These are phyloP conservation scores for Silene uniflora DNA, from an alignment of 148 eudicot genomes.

Conservation along the genomic window DNA sequence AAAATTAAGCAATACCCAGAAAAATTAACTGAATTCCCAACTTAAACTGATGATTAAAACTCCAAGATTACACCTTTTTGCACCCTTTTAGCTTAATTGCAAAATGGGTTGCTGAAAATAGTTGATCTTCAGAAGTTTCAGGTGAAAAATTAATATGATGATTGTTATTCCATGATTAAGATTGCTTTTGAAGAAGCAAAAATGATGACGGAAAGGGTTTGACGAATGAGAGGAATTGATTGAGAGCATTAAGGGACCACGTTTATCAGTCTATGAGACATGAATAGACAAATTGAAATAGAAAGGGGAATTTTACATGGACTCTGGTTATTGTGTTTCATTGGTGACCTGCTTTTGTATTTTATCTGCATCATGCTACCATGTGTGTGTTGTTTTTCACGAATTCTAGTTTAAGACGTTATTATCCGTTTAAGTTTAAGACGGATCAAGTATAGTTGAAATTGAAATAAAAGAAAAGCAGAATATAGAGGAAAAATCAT, in stretches of 20 bases:
- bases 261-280: not conserved
- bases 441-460: no score
- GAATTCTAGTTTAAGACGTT: no score
- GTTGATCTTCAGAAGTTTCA: not conserved
- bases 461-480: no score
- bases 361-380: no score
- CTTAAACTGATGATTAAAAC: not conserved
- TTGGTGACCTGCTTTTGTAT: no score
- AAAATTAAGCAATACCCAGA: slow-evolving; percentile 21
- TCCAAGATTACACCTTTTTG: not conserved
- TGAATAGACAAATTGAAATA: not conserved
- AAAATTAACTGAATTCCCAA: slow-evolving; percentile 2
- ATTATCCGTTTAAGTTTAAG: no score
- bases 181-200: not conserved
- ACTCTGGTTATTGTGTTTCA: not conserved
- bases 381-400: no score
- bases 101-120: no score
- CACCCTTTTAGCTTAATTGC: not conserved
- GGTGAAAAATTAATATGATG: not conserved
- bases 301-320: not conserved
- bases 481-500: no score
- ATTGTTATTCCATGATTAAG: not conserved
- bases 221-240: not conserved
- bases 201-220: slow-evolving; percentile 9
- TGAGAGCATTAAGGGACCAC: not conserved